Evolutionary conservation across 768 basidiomycete species (phyloP).

Genomic region (Cystofilobasidium ferigula): DNA sequence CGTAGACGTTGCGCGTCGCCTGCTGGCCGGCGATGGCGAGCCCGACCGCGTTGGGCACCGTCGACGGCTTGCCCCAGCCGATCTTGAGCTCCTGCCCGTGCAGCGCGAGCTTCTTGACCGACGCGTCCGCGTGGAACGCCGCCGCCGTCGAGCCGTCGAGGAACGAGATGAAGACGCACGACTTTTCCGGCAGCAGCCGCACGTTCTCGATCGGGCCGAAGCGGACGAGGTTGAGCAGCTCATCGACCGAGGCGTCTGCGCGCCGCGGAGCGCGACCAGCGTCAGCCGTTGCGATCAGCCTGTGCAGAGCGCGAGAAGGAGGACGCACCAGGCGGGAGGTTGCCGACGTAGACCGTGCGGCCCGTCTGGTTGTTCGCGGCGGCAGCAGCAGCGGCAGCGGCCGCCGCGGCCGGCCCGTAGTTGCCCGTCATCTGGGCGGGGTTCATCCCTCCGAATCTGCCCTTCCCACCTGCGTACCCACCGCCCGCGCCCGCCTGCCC

Average conservation of each 20-base stretch:
- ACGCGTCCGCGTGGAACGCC: constrained; percentile 93
- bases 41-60: constrained; percentile 73
- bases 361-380: constrained; percentile 52
- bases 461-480: constrained; percentile 27
- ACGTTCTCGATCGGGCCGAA: constrained; percentile 94
- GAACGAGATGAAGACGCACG: constrained; percentile 96
- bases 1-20: constrained; percentile 90
- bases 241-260: constrained; percentile 83
- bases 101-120: constrained; percentile 80
- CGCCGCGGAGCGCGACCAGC: no score
- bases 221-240: constrained; percentile 91
- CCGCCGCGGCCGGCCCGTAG: constrained; percentile 65
- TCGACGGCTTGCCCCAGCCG: constrained; percentile 92
- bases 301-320: background rate
- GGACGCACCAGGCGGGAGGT: constrained; percentile 57
- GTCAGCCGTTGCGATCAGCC: no score
- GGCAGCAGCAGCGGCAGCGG: constrained; percentile 45
- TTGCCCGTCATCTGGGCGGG: constrained; percentile 50
- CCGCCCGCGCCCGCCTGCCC: no score
- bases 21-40: constrained; percentile 83
- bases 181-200: constrained; percentile 89
- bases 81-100: constrained; percentile 97
- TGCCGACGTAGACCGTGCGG: constrained; percentile 93
- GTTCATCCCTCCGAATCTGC: constrained; percentile 28
- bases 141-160: constrained; percentile 84